These are phyloP conservation scores for Leishmania martiniquensis DNA, from an alignment of 208 protist species.

Conservation along the genomic window DNA sequence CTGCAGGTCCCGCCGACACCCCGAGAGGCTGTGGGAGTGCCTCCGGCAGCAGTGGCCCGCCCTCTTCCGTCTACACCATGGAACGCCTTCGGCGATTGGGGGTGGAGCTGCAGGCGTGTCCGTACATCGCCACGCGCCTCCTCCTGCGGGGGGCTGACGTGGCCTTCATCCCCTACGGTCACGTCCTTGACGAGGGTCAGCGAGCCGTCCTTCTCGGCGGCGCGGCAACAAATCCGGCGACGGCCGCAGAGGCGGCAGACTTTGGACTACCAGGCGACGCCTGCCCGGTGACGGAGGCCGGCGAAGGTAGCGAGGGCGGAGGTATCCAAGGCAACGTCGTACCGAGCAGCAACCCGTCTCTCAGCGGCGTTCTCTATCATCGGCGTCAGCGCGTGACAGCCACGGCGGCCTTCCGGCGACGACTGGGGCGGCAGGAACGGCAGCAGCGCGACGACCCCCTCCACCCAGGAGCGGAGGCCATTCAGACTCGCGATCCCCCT, in stretches of 20 bases:
- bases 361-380: slow-evolving; percentile 33
- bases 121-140: slow-evolving; percentile 75
- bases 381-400: slow-evolving; percentile 24
- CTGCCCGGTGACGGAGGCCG: neutral
- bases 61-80: slow-evolving; percentile 37
- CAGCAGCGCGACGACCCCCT: neutral
- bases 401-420: slow-evolving; percentile 8
- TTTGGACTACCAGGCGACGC: neutral
- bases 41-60: neutral
- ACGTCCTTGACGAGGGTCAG: slow-evolving; percentile 69
- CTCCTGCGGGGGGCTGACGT: slow-evolving; percentile 74
- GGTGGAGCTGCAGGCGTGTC: slow-evolving; percentile 63
- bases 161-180: slow-evolving; percentile 84
- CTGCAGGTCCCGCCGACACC: neutral
- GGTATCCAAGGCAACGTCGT: neutral
- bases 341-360: neutral
- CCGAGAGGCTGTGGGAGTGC: neutral
- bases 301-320: neutral
- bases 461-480: neutral
- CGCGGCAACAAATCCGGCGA: slow-evolving; percentile 55
- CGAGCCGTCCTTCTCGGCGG: slow-evolving; percentile 71
- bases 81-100: slow-evolving; percentile 59
- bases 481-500: neutral
- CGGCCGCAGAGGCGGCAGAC: slow-evolving; percentile 33
- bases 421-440: slow-evolving; percentile 4